A percentile compares a stretch with the other conserved stretches of the same genome.
These are phyloP conservation scores for Fragilariopsis cylindrus DNA, from an alignment of 108 stramenopile genomes.

Conservation along the genomic window DNA sequence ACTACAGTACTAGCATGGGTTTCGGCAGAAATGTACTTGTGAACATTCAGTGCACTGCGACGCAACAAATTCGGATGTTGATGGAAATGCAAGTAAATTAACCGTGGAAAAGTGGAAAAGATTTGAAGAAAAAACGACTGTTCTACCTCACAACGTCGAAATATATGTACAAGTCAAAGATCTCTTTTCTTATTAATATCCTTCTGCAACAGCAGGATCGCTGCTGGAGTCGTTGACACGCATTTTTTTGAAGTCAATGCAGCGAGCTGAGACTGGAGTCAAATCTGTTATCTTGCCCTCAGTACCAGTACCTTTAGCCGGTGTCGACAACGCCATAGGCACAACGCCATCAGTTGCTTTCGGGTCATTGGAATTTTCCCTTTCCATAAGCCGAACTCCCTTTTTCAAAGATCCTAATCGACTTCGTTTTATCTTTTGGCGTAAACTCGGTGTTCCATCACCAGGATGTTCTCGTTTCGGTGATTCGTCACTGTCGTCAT, in stretches of 20 bases:
- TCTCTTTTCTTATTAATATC: too few species aligned
- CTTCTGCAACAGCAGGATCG: constrained; percentile 6
- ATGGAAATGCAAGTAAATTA: too few species aligned
- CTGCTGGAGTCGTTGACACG: constrained; percentile 16
- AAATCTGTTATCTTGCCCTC: constrained; percentile 17
- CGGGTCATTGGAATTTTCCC: constrained; percentile 6
- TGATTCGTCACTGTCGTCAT: constrained; percentile 18
- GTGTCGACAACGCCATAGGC: constrained; percentile 16
- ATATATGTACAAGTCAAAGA: too few species aligned
- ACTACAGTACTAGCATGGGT: too few species aligned
- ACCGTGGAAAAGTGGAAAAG: too few species aligned
- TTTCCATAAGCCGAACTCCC: constrained; percentile 14
- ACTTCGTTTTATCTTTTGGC: constrained; percentile 29
- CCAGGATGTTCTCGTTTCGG: constrained; percentile 18
- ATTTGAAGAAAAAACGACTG: too few species aligned
- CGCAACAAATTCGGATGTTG: too few species aligned
- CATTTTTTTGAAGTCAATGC: constrained; percentile 48
- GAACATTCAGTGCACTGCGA: too few species aligned
- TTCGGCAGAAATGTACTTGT: too few species aligned
- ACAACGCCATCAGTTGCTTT: neutral
- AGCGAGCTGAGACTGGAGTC: constrained; percentile 47
- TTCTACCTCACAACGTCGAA: too few species aligned
- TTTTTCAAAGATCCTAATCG: constrained; percentile 32
- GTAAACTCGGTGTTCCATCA: constrained; percentile 29
- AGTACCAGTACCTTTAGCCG: constrained; percentile 14